phyloP scores from a whole-genome alignment of 78 protist genomes.

The Chrysochromulina parva region DNA sequence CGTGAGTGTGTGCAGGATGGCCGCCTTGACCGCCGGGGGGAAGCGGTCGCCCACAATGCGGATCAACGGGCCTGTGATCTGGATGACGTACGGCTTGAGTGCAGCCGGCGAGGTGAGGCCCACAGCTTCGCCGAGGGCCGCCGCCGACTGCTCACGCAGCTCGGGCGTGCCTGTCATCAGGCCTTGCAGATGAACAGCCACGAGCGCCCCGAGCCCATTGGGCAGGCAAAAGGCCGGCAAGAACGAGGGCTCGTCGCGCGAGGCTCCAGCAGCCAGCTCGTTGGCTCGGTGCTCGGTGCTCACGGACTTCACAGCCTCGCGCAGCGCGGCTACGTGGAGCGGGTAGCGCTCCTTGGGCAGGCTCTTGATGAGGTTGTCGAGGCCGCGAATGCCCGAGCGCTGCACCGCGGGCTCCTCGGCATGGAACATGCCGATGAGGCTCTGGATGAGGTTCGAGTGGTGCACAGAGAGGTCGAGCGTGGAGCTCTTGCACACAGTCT shows the following conservation, averaged over 20 bases:
- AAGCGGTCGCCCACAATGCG: conserved; percentile 84
- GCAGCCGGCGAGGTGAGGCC: conserved; percentile 55
- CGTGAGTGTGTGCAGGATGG: conserved; percentile 65
- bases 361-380: neutral
- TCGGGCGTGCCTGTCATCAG: conserved; percentile 69
- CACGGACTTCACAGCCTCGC: neutral
- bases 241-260: neutral
- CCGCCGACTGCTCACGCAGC: conserved; percentile 84
- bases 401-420: neutral
- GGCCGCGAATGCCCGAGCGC: neutral
- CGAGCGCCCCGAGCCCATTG: conserved; percentile 73
- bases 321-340: conserved; percentile 14
- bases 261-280: neutral
- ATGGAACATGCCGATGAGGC: neutral
- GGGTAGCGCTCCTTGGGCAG: neutral
- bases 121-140: conserved; percentile 65
- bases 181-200: conserved; percentile 72
- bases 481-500: too few relatives aligned
- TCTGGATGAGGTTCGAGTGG: too few relatives aligned
- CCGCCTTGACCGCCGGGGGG: conserved; percentile 72
- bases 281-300: neutral
- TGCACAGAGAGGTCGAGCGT: too few relatives aligned
- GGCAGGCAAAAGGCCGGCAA: conserved; percentile 61
- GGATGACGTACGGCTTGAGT: conserved; percentile 73
- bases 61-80: conserved; percentile 88